phyloP scores from a whole-genome alignment of 2,329 filamentous ascomycete species.

The Pyrenophora seminiperda region DNA sequence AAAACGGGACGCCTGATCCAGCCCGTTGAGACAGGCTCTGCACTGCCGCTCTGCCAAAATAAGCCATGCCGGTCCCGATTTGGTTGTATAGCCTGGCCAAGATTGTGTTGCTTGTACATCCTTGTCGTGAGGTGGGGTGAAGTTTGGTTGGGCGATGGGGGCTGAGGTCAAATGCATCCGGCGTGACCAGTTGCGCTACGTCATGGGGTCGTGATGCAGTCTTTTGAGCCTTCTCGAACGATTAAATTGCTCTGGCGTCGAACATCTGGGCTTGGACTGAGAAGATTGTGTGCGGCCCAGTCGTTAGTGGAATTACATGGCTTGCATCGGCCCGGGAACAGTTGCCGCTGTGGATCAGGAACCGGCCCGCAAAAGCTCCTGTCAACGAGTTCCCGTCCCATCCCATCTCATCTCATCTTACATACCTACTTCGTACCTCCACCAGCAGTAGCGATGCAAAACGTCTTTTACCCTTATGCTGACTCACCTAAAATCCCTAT shows the following conservation, averaged over 20 bases:
- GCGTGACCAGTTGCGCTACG: background rate
- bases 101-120: background rate
- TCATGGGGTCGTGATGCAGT: background rate
- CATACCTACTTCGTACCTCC: no score
- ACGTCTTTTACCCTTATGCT: no score
- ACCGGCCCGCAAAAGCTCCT: background rate
- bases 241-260: background rate
- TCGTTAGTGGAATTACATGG: conserved; percentile 1
- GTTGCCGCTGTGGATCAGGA: conserved; percentile 1
- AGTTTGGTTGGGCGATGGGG: background rate
- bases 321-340: conserved; percentile 4
- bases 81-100: background rate
- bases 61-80: conserved; percentile 14
- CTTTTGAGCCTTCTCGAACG: no score
- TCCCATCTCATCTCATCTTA: no score
- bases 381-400: no score
- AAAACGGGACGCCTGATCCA: conserved; percentile 10
- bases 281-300: background rate
- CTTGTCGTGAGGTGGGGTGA: conserved; percentile 4
- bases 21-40: conserved; percentile 6
- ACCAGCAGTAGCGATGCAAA: no score
- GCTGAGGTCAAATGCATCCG: background rate
- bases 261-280: background rate
- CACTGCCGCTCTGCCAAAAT: conserved; percentile 11
- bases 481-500: no score